These are phyloP conservation scores for Xylariaceae sp. DNA, from an alignment of 2,329 filamentous ascomycete genomes.

Conservation along the genomic window DNA sequence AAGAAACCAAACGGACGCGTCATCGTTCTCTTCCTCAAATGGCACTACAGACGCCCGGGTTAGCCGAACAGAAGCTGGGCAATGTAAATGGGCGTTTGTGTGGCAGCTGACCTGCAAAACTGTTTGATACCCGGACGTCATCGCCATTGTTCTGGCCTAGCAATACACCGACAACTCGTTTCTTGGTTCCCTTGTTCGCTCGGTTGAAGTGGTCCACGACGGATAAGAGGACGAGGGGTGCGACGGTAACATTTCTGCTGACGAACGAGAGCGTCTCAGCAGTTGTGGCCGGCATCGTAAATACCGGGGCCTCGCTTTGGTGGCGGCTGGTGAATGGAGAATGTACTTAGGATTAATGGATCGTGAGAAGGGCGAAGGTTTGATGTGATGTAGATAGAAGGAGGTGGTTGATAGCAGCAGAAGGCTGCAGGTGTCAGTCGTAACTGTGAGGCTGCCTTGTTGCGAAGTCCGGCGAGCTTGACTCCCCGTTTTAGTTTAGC, in stretches of 20 bases:
- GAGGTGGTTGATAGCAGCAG: slow-evolving; percentile 7
- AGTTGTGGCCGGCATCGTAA: slow-evolving; percentile 85
- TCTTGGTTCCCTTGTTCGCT: slow-evolving; percentile 77
- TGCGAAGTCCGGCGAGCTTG: slow-evolving; percentile 28
- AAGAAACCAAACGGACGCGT: slow-evolving; percentile 97
- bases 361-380: slow-evolving; percentile 14
- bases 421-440: slow-evolving; percentile 27
- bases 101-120: slow-evolving; percentile 75
- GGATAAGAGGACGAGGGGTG: slow-evolving; percentile 94
- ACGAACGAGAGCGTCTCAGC: slow-evolving; percentile 94
- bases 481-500: slow-evolving; percentile 27
- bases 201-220: slow-evolving; percentile 98
- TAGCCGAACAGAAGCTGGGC: slow-evolving; percentile 7
- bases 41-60: slow-evolving; percentile 59
- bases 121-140: slow-evolving; percentile 96
- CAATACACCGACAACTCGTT: slow-evolving; percentile 89
- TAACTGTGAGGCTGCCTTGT: slow-evolving; percentile 34
- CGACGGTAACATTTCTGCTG: slow-evolving; percentile 91
- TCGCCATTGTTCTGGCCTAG: slow-evolving; percentile 95
- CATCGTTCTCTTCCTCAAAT: slow-evolving; percentile 98
- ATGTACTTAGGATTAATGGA: slow-evolving; percentile 7
- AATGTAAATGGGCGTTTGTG: background rate
- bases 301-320: slow-evolving; percentile 5
- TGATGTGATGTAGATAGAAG: slow-evolving; percentile 6
- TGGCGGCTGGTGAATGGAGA: slow-evolving; percentile 1